These are phyloP conservation scores for Colletotrichum scovillei DNA, from an alignment of 2,329 filamentous ascomycete genomes.

Conservation along the genomic window DNA sequence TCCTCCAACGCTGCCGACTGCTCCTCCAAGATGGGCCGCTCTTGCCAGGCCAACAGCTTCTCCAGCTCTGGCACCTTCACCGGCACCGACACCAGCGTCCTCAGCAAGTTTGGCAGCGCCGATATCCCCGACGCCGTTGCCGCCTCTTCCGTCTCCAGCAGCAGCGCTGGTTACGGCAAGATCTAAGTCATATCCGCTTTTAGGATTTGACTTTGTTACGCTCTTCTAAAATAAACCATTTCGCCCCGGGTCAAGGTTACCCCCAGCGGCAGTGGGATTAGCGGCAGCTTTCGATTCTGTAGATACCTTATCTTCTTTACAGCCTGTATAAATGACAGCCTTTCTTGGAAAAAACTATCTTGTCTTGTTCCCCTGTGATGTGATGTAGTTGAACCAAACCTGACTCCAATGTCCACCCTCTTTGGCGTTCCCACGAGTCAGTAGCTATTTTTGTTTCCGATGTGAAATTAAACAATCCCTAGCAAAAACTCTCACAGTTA, in stretches of 20 bases:
- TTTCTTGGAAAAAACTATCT: neutral
- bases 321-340: neutral
- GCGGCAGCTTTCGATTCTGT: neutral
- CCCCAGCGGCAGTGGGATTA: neutral
- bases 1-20: slow-evolving; percentile 47
- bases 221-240: neutral
- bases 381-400: neutral
- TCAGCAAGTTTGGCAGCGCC: slow-evolving; percentile 62
- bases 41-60: slow-evolving; percentile 62
- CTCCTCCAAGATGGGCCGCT: slow-evolving; percentile 57
- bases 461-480: neutral
- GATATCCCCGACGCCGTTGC: slow-evolving; percentile 44
- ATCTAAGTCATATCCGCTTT: slow-evolving; percentile 42
- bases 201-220: neutral
- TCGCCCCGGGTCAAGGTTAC: neutral
- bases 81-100: slow-evolving; percentile 57
- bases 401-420: too few relatives aligned
- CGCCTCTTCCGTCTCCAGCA: slow-evolving; percentile 47
- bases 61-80: slow-evolving; percentile 51
- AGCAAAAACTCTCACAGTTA: neutral
- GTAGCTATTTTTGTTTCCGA: neutral
- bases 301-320: neutral
- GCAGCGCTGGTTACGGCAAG: slow-evolving; percentile 59
- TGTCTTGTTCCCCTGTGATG: neutral
- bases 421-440: neutral